Percentiles rank a stretch among this genome's conserved stretches.
Conservation (phyloP, 2,329 filamentous ascomycete genomes). For the Colletotrichum sublineola region DNA sequence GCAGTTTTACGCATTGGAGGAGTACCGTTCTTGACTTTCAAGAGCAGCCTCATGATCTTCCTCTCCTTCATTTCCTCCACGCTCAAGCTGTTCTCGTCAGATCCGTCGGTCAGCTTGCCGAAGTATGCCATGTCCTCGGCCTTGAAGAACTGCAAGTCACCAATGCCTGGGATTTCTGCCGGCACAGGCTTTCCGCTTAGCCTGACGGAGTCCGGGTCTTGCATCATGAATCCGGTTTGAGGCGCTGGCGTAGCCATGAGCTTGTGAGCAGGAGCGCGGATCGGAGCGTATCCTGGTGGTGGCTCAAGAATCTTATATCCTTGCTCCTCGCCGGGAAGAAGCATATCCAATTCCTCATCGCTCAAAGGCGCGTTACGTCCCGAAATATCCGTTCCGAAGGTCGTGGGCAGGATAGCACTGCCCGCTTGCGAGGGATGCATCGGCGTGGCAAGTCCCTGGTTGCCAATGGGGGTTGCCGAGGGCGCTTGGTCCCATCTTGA, state of each 20-base stretch:
- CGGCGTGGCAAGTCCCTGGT: slow-evolving; percentile 81
- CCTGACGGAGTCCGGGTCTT: slow-evolving; percentile 88
- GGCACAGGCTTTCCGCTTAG: slow-evolving; percentile 90
- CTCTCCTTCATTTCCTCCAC: slow-evolving; percentile 97
- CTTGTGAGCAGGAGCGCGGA: slow-evolving; percentile 81
- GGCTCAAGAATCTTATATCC: slow-evolving; percentile 94
- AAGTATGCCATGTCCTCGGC: slow-evolving; percentile 99
- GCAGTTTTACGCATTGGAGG: slow-evolving; percentile 99
- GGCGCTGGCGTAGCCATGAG: slow-evolving; percentile 80
- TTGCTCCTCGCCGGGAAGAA: slow-evolving; percentile 88
- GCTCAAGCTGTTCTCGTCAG: slow-evolving; percentile 89
- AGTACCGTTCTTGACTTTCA: slow-evolving; percentile 99
- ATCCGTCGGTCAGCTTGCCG: slow-evolving; percentile 94
- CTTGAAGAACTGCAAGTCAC: slow-evolving; percentile 98
- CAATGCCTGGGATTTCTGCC: slow-evolving; percentile 95
- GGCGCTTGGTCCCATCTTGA: slow-evolving; percentile 96
- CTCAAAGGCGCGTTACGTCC: slow-evolving; percentile 85
- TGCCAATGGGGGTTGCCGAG: slow-evolving; percentile 80
- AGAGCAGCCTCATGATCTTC: slow-evolving; percentile 95
- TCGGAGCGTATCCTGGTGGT: slow-evolving; percentile 90
- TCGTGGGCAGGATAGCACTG: slow-evolving; percentile 63
- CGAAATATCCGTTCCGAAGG: slow-evolving; percentile 86
- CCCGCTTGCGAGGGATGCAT: slow-evolving; percentile 77
- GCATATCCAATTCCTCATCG: slow-evolving; percentile 92
- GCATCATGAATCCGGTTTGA: slow-evolving; percentile 95